phyloP scores from a whole-genome alignment of 2,329 filamentous ascomycete genomes.

The Xylariaceae sp. region DNA sequence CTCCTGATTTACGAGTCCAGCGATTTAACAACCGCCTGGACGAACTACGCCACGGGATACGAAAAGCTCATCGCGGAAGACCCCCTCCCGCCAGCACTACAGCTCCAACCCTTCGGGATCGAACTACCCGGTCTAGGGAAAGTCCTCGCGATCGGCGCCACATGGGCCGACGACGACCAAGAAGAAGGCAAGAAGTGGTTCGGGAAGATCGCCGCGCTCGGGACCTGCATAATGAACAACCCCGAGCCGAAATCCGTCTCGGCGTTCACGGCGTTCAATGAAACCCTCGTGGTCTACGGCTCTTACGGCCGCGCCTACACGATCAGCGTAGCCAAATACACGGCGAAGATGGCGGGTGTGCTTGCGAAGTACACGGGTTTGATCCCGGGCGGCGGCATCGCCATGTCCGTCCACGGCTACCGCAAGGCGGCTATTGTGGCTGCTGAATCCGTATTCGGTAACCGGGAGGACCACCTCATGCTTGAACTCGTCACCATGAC shows the following conservation, averaged over 20 bases:
- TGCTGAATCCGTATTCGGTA: slow-evolving; percentile 31
- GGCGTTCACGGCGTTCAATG: slow-evolving; percentile 17
- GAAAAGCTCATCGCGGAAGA: slow-evolving; percentile 11
- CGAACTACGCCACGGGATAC: slow-evolving; percentile 13
- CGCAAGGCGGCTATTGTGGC: slow-evolving; percentile 21
- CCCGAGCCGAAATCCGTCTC: slow-evolving; percentile 15
- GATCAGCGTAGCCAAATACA: slow-evolving; percentile 25
- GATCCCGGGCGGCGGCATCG: slow-evolving; percentile 26
- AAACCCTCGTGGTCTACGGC: slow-evolving; percentile 24
- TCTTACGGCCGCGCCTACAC: slow-evolving; percentile 25
- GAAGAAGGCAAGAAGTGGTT: slow-evolving; percentile 22
- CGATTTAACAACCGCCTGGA: slow-evolving; percentile 26
- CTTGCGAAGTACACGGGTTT: slow-evolving; percentile 25
- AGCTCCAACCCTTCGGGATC: slow-evolving; percentile 30
- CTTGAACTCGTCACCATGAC: slow-evolving; percentile 35
- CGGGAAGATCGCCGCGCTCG: slow-evolving; percentile 13
- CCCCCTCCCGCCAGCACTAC: slow-evolving; percentile 7
- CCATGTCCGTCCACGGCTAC: slow-evolving; percentile 33
- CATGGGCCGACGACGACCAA: slow-evolving; percentile 35
- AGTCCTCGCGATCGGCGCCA: slow-evolving; percentile 27
- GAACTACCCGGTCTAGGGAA: slow-evolving; percentile 32
- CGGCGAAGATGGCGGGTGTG: slow-evolving; percentile 26
- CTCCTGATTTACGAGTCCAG: slow-evolving; percentile 33
- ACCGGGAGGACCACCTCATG: slow-evolving; percentile 34
- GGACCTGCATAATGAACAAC: slow-evolving; percentile 18